A percentile compares a stretch with the other conserved stretches of the same genome.
These are phyloP conservation scores for Globisporangium irregulare DNA, from an alignment of 352 stramenopile genomes.

Conservation along the genomic window DNA sequence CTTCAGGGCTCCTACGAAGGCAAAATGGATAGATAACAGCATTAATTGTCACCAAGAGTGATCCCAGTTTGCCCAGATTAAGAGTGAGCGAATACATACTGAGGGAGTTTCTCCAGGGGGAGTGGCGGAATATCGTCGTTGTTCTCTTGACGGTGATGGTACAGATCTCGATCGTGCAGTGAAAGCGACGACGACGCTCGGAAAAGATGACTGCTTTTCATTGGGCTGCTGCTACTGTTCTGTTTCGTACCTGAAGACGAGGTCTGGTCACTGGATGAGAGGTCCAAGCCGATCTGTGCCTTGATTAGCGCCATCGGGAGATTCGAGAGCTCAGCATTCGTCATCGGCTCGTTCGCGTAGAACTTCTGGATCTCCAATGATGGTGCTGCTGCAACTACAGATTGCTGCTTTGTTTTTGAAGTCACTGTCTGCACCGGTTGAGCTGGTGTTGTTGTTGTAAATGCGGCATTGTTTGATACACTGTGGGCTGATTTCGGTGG, in stretches of 20 bases:
- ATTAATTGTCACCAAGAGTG: background rate
- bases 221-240: slow-evolving; percentile 1
- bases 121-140: slow-evolving; percentile 55
- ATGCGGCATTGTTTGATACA: background rate
- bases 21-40: background rate
- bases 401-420: slow-evolving; percentile 14
- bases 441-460: background rate
- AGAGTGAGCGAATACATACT: slow-evolving; percentile 25
- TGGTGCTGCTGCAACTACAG: background rate
- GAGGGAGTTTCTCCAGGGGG: slow-evolving; percentile 47
- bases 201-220: slow-evolving; percentile 7
- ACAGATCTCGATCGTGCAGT: background rate
- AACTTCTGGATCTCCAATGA: slow-evolving; percentile 52
- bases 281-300: slow-evolving; percentile 66
- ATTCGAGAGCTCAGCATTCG: slow-evolving; percentile 59
- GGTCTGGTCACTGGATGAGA: slow-evolving; percentile 17
- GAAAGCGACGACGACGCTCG: slow-evolving; percentile 8
- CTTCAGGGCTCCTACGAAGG: slow-evolving; percentile 28
- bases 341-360: slow-evolving; percentile 64
- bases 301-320: slow-evolving; percentile 72
- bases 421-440: slow-evolving; percentile 5
- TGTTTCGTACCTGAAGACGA: background rate
- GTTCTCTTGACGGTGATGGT: slow-evolving; percentile 24
- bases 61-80: background rate
- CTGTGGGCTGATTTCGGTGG: background rate